Base-by-base conservation (phyloP, 345 rosid genomes). In the Corchorus capsularis region DNA sequence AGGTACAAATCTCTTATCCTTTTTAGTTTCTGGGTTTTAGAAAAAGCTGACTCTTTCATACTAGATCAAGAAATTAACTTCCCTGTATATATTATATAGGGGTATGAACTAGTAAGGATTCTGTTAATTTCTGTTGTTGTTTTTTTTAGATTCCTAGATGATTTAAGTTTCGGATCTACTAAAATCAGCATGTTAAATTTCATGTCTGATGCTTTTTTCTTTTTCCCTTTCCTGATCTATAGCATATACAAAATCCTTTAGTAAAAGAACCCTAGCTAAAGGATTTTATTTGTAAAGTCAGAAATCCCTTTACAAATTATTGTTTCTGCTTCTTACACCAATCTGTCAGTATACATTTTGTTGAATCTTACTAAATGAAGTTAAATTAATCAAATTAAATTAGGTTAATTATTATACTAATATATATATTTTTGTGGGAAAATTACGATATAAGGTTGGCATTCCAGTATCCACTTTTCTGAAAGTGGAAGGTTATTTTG, bases 1-100 rank as follows among this genome's bases (percentile, higher is more conserved):
- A 94, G 98, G 98, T 94, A 84, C 35, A 32, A 49, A 37, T 5
- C 57, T 3, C 43, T 39, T 39, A 39, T 39, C 45, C 0, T 46
- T 14, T 64, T 12, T 34, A 4, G 2, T 2, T 52, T 15, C 13
- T 69, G 20, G 19, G 43, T 52, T 32, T 50, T 69, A 22, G 11
- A 9, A 19, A 49, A 68, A 68, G 7, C 37, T 47, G 34, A 14
- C 13, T 37, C 43, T 69, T 68, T 69, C 2, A 15, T 16, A 1
- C 14, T 35, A 70, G 49, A 69, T 70, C 61, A n/a, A 34, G 32
- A 53, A 34, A 34, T 53, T 52, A 34, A 6, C 45, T 52, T 27
- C 15, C 10, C 27, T 1, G 49, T 27, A 27, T 27, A 27, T 27
- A 34, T 16, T 39, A 6, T 39, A 39, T 39, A 27, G 43, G 43